These are phyloP conservation scores for Tricholoma sp. DNA, from an alignment of 768 basidiomycete genomes.

Conservation along the genomic window DNA sequence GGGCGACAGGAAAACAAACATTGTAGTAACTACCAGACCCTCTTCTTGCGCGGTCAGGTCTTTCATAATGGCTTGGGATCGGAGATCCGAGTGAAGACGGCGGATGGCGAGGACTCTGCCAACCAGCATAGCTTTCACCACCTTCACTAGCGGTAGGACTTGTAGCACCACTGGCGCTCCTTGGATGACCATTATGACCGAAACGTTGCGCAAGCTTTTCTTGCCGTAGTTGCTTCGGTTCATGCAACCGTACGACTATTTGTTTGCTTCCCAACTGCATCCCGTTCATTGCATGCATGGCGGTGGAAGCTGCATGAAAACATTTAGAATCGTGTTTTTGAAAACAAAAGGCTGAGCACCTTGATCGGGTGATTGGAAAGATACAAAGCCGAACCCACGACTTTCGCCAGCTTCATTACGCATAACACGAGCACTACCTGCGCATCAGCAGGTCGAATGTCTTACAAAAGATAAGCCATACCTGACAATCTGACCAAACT, in stretches of 20 bases:
- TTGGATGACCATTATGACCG: constrained; percentile 74
- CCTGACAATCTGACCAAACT: constrained; percentile 92
- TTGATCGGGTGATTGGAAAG: constrained; percentile 79
- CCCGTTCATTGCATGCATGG: constrained; percentile 82
- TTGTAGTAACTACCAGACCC: constrained; percentile 87
- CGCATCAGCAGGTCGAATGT: neutral
- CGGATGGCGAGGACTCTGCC: constrained; percentile 67
- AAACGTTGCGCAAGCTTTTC: constrained; percentile 86
- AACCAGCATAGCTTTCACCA: constrained; percentile 69
- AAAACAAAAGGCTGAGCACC: constrained; percentile 33
- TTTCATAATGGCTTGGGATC: constrained; percentile 44
- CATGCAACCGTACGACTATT: constrained; percentile 82
- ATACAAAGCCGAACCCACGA: constrained; percentile 90
- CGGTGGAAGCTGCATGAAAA: constrained; percentile 51
- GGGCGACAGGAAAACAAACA: constrained; percentile 32
- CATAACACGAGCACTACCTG: constrained; percentile 84
- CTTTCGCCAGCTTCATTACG: constrained; percentile 76
- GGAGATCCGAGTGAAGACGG: constrained; percentile 53
- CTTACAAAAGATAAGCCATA: constrained; percentile 22
- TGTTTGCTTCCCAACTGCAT: constrained; percentile 64
- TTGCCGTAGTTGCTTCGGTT: constrained; percentile 87
- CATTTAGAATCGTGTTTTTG: neutral
- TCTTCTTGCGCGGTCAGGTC: constrained; percentile 63
- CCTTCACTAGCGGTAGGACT: constrained; percentile 81
- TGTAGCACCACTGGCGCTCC: constrained; percentile 77